Evolutionary conservation across 2,329 filamentous ascomycete genomes (phyloP).

Genomic region (Colletotrichum horii): DNA sequence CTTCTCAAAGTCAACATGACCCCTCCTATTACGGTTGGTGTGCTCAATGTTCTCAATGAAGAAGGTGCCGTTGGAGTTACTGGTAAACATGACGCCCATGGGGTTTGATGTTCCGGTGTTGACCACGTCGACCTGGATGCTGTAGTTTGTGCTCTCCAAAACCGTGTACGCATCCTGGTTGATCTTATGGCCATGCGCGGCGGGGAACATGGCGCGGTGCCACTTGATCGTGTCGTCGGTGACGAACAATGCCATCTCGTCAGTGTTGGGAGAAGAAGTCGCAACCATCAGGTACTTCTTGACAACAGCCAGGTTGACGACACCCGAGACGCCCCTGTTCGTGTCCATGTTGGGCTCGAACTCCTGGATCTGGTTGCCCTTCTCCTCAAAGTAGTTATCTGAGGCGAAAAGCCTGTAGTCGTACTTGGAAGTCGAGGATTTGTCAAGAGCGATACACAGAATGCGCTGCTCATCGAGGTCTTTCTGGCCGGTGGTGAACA

Average conservation of each 20-base stretch:
- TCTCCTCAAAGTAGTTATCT: slow-evolving; percentile 76
- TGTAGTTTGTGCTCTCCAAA: slow-evolving; percentile 95
- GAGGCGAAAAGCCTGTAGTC: slow-evolving; percentile 83
- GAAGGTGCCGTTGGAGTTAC: slow-evolving; percentile 96
- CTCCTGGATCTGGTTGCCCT: slow-evolving; percentile 57
- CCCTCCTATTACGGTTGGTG: slow-evolving; percentile 80
- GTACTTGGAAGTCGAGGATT: slow-evolving; percentile 71
- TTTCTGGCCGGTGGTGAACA: slow-evolving; percentile 73
- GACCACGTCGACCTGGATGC: slow-evolving; percentile 94
- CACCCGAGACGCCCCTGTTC: slow-evolving; percentile 75
- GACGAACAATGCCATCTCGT: slow-evolving; percentile 91
- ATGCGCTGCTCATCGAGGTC: slow-evolving; percentile 73
- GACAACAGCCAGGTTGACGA: slow-evolving; percentile 81
- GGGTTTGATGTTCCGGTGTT: slow-evolving; percentile 67
- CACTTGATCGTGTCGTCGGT: slow-evolving; percentile 83
- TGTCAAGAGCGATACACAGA: slow-evolving; percentile 80
- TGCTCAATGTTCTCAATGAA: slow-evolving; percentile 92
- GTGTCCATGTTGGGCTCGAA: slow-evolving; percentile 80
- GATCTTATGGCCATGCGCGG: slow-evolving; percentile 71
- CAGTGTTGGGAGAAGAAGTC: slow-evolving; percentile 77
- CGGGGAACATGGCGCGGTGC: slow-evolving; percentile 90
- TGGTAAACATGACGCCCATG: slow-evolving; percentile 91
- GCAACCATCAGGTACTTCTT: slow-evolving; percentile 89
- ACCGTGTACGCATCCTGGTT: slow-evolving; percentile 91
- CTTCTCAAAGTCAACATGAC: slow-evolving; percentile 94